These are phyloP conservation scores for Naganishia friedmannii DNA, from an alignment of 768 basidiomycete genomes.

Conservation along the genomic window DNA sequence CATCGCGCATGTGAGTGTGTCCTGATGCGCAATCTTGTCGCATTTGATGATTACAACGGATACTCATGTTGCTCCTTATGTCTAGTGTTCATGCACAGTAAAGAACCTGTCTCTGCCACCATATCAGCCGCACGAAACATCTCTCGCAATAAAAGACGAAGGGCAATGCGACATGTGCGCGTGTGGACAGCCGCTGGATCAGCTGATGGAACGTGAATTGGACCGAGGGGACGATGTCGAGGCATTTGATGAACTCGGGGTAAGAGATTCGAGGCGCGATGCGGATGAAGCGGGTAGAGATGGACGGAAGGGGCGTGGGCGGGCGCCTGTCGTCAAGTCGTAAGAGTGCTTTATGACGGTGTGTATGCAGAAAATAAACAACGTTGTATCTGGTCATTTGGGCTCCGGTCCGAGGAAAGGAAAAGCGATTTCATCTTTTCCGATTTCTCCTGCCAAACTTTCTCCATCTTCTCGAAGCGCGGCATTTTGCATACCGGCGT, in stretches of 20 bases:
- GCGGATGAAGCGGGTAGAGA: background rate
- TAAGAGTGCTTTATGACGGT: background rate
- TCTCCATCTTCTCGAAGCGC: no score
- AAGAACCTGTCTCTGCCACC: slow-evolving; percentile 28
- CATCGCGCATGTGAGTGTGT: slow-evolving; percentile 42
- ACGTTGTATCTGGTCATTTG: slow-evolving; percentile 3
- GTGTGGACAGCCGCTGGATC: slow-evolving; percentile 29
- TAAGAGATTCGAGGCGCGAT: background rate
- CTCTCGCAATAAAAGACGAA: slow-evolving; percentile 18
- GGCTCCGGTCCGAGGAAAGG: background rate
- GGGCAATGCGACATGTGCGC: slow-evolving; percentile 30
- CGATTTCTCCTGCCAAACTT: background rate
- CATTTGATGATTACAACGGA: no score
- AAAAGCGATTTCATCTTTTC: background rate
- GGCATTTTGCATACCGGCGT: no score
- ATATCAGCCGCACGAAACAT: slow-evolving; percentile 22
- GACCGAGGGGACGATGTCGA: slow-evolving; percentile 22
- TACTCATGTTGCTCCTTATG: no score
- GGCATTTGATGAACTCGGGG: slow-evolving; percentile 12
- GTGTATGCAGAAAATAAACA: background rate
- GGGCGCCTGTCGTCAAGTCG: slow-evolving; percentile 5
- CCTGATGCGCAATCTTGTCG: background rate
- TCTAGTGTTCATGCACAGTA: slow-evolving; percentile 28
- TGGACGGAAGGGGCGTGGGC: slow-evolving; percentile 4
- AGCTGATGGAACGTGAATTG: slow-evolving; percentile 30